Base-by-base conservation (phyloP, 495 filamentous ascomycete species). In the Tuber indicum region DNA sequence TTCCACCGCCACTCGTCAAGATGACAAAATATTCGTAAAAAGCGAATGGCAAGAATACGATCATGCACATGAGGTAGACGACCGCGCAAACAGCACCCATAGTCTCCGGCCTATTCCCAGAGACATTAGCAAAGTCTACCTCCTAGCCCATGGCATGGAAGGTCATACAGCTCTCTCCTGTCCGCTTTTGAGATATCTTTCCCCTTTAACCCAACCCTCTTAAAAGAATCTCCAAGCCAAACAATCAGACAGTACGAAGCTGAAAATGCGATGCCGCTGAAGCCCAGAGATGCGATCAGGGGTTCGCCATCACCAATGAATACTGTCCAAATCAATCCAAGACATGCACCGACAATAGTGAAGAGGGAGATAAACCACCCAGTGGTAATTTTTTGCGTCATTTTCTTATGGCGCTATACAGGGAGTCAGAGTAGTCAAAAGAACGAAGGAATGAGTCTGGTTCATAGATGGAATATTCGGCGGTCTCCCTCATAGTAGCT, bases 11-110 rank as follows among this genome's bases (percentile, higher is more conserved):
- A 76, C 93, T 96, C 32, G 96, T 98, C 32, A 93, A 94, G n/a
- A 92, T 91, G 36, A 98, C 94, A 77, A 99, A 96, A 82, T 99
- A 94, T 84, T 97, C 95, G 86, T 97, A 98, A 85, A 99, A 98
- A 3, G 93, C 91, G 85, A 98, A 98, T 0, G 96, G 96, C 74
- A 98, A 93, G 84, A 99, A 98, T 45, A 93, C 84, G 73, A 98
- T 96, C 45, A 97, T 89, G 8, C 88, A 87, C 41, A 98, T 86
- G 44, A 99, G 86, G 85, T 98, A 98, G 1, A 98, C 92, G 46
- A 96, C 89, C 2, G 96, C 96, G 84, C 93, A 97, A 70, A 98
- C 90, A 32, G 91, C 93, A n/a, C 96, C 96, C 96, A 99, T 98
- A 44, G 93, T 94, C 85, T 99, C 96, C 21, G 96, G 96, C 79